Evolutionary conservation across 1,284 basidiomycete genomes (phyloP), one percentile per base, ranked within the genome.

Genomic region (Cutaneotrichosporon mucoides): DNA sequence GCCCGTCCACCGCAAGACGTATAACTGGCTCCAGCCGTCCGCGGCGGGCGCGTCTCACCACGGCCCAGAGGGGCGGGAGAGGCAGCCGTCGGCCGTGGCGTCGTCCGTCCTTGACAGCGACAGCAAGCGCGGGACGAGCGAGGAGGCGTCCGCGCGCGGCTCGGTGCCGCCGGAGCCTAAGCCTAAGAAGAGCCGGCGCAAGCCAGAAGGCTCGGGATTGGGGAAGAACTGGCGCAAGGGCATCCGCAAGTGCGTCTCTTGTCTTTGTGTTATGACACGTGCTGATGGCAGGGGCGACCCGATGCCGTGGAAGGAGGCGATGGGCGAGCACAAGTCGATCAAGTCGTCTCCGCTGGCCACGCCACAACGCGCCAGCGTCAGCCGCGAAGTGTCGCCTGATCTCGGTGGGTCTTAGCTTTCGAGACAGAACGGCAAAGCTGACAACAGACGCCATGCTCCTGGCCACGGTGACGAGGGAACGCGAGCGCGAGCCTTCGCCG

Each of bases 181-280:
- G 24, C 24, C 24, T 15, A 50, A 68, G 61, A 68, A 67, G 62
- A 60, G 62, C 62, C 40, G 37, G 40, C 50, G 33, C 41, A 45
- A 42, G 13, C 24, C 50, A 8, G 63, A 57, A 24, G 24, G 24
- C 8, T 54, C 66, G 6, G 73, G 71, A 5, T 70, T 71, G 5
- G 73, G 71, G 15, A 73, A 73, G 59, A 66, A 64, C 34, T 72
- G 70, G 71, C 66, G 71, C 51, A 73, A 73, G 64, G 73, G 71
- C 7, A 44, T 72, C 42, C 73, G 71, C 57, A 77, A 77, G 73
- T 73, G 65, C 55, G 73, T 70, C n/a, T 38, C 5, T 15, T 13
- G 7, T 37, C 24, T 24, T 24, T 24, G 24, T 24, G 24, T 24
- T 24, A 6, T 33, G 11, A 6, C 5, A 24, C 12, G 34, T 38